Evolutionary conservation across 2,329 filamentous ascomycete genomes (phyloP), one percentile per base, ranked within the genome.

Genomic region (Ascochyta viciae-villosae): DNA sequence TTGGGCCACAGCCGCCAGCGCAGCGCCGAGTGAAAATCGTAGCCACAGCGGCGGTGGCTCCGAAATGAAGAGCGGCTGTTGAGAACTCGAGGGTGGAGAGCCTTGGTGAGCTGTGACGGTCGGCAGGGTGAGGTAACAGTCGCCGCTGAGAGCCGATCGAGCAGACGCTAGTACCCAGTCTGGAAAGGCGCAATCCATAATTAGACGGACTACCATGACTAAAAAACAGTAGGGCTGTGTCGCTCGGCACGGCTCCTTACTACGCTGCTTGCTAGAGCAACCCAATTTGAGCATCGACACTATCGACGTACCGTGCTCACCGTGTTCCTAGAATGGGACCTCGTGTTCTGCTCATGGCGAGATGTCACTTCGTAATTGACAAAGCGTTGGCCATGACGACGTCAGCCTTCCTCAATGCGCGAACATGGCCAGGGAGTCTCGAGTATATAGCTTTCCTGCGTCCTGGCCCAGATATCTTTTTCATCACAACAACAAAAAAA

Each of bases 261-360:
- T 51, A 59, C 31, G 42, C 51, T 44, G 29, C 48, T 15, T 54
- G 49, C 58, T 60, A 54, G 57, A 65, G 59, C 55, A 46, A 56
- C 50, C 62, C 57, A 44, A 40, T 58, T 53, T 54, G 54, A 60
- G 54, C 60, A 52, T 57, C 50, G 56, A 58, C 69, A 54, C 70
- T 73, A 74, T 73, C 63, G 70, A 72, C 58, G 53, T 59, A 61
- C 66, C 71, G 71, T 74, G 70, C 69, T 60, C 62, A 58, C 63
- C 71, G 71, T 73, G 70, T 71, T 67, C 62, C 67, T 49, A 67
- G 50, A 51, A 61, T 60, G 62, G 65, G 56, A 57, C 60, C 64
- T 68, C 63, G 57, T 66, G 60, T 50, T 60, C 29, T 56, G 51
- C 44, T 27, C 48, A 63, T 66, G 61, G 65, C 64, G 57, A 64